These are phyloP conservation scores for Tetragonia tetragonoides DNA, from an alignment of 148 eudicot species.

Conservation along the genomic window DNA sequence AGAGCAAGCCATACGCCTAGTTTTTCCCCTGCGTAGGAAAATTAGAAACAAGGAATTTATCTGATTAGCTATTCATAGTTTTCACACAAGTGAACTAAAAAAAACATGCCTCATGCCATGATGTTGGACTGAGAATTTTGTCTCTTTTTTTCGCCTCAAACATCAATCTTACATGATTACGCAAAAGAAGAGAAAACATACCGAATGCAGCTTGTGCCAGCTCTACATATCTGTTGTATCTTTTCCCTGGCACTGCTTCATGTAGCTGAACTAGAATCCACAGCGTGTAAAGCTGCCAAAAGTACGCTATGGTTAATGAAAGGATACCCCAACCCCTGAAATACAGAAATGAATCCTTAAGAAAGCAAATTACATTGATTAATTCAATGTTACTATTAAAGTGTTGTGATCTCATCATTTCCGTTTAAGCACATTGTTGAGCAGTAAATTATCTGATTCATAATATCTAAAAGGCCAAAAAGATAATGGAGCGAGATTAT, in stretches of 20 bases:
- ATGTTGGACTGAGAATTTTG: neutral
- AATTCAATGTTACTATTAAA: neutral
- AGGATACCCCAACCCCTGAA: conserved; percentile 98
- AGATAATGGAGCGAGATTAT: neutral
- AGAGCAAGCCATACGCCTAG: conserved; percentile 94
- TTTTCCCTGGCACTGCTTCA: conserved; percentile 97
- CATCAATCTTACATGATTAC: neutral
- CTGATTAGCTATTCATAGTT: neutral
- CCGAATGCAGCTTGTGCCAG: conserved; percentile 98
- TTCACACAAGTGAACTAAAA: neutral
- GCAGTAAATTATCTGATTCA: too few relatives aligned
- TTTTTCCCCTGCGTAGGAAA: conserved; percentile 59
- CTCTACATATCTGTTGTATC: conserved; percentile 96
- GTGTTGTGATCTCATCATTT: neutral
- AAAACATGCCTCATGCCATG: neutral
- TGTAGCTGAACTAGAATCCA: conserved; percentile 99
- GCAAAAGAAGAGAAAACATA: conserved; percentile 24
- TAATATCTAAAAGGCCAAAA: neutral
- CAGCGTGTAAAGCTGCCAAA: conserved; percentile 96
- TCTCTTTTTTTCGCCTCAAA: neutral
- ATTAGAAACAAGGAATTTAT: neutral
- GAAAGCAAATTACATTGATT: neutral
- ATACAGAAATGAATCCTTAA: conserved; percentile 3
- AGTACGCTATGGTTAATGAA: conserved; percentile 77
- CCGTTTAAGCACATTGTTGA: neutral